Conservation (phyloP, 768 basidiomycete species). For the Tylopilus plumbeoviolaceoides region DNA sequence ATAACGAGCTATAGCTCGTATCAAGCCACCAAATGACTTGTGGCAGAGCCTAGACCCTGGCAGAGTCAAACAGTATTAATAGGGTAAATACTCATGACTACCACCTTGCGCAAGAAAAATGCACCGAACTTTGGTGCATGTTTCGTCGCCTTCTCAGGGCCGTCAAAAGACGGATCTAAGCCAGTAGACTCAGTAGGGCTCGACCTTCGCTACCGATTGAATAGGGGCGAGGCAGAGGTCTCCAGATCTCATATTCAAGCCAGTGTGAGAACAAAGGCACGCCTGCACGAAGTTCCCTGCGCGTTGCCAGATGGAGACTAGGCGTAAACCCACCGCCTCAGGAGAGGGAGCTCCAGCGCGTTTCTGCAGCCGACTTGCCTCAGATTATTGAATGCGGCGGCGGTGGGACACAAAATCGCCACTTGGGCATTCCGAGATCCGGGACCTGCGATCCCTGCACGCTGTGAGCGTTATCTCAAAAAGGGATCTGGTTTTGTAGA, state of each 20-base stretch:
- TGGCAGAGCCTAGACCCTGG: slow-evolving; percentile 11
- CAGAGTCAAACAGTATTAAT: background rate
- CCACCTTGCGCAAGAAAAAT: background rate
- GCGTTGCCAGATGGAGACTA: slow-evolving; percentile 6
- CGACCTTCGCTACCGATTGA: slow-evolving; percentile 8
- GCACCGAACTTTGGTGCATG: background rate
- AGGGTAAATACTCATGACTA: background rate
- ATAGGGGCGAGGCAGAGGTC: slow-evolving; percentile 2
- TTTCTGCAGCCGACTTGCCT: slow-evolving; percentile 13
- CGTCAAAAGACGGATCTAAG: slow-evolving; percentile 9
- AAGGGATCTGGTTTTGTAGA: slow-evolving; percentile 15
- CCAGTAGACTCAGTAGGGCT: background rate
- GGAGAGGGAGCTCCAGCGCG: background rate
- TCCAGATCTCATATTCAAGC: background rate
- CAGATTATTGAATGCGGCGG: slow-evolving; percentile 5
- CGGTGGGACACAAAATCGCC: slow-evolving; percentile 3
- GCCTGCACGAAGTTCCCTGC: background rate
- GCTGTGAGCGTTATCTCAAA: slow-evolving; percentile 5
- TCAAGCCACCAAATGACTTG: slow-evolving; percentile 29
- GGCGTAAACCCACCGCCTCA: slow-evolving; percentile 7
- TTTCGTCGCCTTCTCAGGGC: slow-evolving; percentile 11
- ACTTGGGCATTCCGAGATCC: slow-evolving; percentile 18
- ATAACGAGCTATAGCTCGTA: slow-evolving; percentile 8
- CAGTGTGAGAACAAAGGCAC: slow-evolving; percentile 14
- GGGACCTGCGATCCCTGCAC: slow-evolving; percentile 2